Percentiles rank a stretch among this genome's conserved stretches.
Evolutionary conservation across 805 yeast genomes (phyloP).

Genomic region (Starmera pachycereana): DNA sequence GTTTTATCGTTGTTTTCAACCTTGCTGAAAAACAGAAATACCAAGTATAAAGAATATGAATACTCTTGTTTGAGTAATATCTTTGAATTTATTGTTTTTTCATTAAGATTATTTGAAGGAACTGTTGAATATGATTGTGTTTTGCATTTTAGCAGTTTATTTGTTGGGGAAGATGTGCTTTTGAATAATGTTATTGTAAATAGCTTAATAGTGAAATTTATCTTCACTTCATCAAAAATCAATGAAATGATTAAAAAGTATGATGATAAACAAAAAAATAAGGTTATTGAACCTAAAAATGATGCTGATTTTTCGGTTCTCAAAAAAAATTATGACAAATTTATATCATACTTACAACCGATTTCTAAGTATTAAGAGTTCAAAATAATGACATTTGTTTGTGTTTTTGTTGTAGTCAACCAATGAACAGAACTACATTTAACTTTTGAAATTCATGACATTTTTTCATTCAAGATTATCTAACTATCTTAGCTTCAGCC

Average conservation of each 20-base stretch:
- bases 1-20: slow-evolving; percentile 8
- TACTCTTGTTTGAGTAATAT: slow-evolving; percentile 6
- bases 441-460: too few species aligned
- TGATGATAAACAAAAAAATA: too few species aligned
- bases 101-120: slow-evolving; percentile 9
- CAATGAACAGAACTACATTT: too few species aligned
- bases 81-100: slow-evolving; percentile 4
- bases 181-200: slow-evolving; percentile 1
- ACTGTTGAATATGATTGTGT: slow-evolving; percentile 8
- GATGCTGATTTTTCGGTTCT: too few species aligned
- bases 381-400: too few species aligned
- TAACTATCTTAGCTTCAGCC: slow-evolving; percentile 55
- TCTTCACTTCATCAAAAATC: too few species aligned
- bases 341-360: too few species aligned
- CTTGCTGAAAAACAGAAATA: slow-evolving; percentile 7
- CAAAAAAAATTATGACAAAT: too few species aligned
- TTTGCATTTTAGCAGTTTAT: slow-evolving; percentile 5
- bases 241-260: too few species aligned
- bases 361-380: too few species aligned
- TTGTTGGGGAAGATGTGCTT: slow-evolving; percentile 5
- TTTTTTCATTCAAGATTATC: slow-evolving; percentile 2
- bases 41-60: slow-evolving; percentile 9
- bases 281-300: too few species aligned
- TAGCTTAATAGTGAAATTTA: not conserved
- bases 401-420: not conserved